Conservation (phyloP, 2,329 filamentous ascomycete species). For the Paramyrothecium roridum region DNA sequence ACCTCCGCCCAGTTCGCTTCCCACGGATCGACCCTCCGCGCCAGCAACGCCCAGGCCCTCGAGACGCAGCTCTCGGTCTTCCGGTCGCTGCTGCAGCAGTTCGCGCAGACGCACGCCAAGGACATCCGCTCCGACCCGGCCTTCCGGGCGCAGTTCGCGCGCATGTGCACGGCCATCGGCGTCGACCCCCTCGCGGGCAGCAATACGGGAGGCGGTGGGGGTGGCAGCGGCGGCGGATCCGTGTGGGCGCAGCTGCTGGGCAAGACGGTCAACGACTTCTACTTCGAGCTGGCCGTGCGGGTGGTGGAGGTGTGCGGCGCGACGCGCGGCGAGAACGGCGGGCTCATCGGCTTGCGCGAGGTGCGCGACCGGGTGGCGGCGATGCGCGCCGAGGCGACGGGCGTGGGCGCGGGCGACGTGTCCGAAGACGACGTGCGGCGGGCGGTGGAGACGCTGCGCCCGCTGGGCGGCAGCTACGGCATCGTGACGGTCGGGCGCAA, state of each 20-base stretch:
- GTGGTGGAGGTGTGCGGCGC: constrained; percentile 90
- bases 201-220: constrained; percentile 31
- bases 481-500: constrained; percentile 80
- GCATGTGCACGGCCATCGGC: constrained; percentile 96
- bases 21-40: constrained; percentile 84
- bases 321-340: constrained; percentile 87
- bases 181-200: constrained; percentile 79
- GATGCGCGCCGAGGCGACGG: constrained; percentile 61
- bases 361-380: constrained; percentile 72
- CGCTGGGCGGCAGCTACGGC: constrained; percentile 83
- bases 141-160: constrained; percentile 94
- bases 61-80: constrained; percentile 94
- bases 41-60: constrained; percentile 78
- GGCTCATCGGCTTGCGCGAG: constrained; percentile 81
- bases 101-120: constrained; percentile 89
- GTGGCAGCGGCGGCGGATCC: constrained; percentile 54
- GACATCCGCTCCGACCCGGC: constrained; percentile 94
- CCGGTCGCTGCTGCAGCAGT: constrained; percentile 91
- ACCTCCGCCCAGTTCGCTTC: constrained; percentile 86
- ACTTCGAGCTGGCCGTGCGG: constrained; percentile 94
- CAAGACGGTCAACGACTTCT: constrained; percentile 93
- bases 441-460: constrained; percentile 81
- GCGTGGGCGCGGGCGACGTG: constrained; percentile 63
- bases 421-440: constrained; percentile 91
- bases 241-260: constrained; percentile 94